Evolutionary conservation across 1,139 yeast species (phyloP).

Genomic region (Debaryomycetaceae sp.): DNA sequence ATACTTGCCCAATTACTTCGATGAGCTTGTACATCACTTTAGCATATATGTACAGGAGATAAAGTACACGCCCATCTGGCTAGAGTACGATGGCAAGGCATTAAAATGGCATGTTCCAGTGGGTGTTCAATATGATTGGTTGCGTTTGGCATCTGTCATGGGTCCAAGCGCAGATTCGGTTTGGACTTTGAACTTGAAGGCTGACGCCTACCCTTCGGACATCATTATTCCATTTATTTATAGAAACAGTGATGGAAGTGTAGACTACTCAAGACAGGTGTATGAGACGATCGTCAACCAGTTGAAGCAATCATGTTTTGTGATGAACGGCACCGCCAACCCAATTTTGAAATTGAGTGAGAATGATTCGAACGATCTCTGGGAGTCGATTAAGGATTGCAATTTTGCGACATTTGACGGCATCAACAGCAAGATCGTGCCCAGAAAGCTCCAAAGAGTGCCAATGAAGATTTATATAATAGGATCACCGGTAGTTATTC

Average conservation of each 20-base stretch:
- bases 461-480: constrained; percentile 64
- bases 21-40: constrained; percentile 43
- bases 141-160: constrained; percentile 20
- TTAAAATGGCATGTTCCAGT: constrained; percentile 78
- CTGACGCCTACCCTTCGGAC: constrained; percentile 46
- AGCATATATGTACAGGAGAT: constrained; percentile 28
- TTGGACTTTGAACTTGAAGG: constrained; percentile 53
- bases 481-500: constrained; percentile 43
- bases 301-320: constrained; percentile 74
- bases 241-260: constrained; percentile 8
- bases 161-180: constrained; percentile 5
- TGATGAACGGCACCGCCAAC: constrained; percentile 70
- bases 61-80: constrained; percentile 50
- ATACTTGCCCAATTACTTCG: constrained; percentile 54
- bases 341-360: constrained; percentile 72
- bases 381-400: constrained; percentile 48
- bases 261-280: constrained; percentile 29
- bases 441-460: constrained; percentile 36
- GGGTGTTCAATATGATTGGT: constrained; percentile 64
- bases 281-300: constrained; percentile 66
- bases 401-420: constrained; percentile 22
- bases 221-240: constrained; percentile 48
- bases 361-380: constrained; percentile 52
- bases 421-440: constrained; percentile 32
- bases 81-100: constrained; percentile 62